Evolutionary conservation across 2,329 filamentous ascomycete genomes (phyloP).

Genomic region (Monilinia laxa): DNA sequence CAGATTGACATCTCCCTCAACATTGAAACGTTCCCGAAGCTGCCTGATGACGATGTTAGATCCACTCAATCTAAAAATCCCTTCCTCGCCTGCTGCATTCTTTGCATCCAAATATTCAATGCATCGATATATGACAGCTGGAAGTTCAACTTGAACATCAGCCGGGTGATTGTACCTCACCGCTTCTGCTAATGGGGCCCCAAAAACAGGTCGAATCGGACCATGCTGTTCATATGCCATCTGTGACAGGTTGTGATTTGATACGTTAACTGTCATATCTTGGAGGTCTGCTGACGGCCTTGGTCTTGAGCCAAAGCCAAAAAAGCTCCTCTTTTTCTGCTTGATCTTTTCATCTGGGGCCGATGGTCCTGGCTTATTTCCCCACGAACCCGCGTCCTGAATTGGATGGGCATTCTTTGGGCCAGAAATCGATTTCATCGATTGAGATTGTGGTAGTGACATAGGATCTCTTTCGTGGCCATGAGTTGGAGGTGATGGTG

Average conservation of each 20-base stretch:
- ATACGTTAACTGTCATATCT: constrained; percentile 53
- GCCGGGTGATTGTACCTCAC: constrained; percentile 75
- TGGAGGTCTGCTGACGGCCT: constrained; percentile 58
- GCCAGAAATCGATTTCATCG: constrained; percentile 67
- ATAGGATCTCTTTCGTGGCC: constrained; percentile 37
- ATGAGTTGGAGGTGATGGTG: constrained; percentile 38
- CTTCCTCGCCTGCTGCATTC: constrained; percentile 81
- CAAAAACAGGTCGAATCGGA: constrained; percentile 73
- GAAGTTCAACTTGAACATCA: constrained; percentile 73
- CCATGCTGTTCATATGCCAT: constrained; percentile 49
- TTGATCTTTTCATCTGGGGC: constrained; percentile 70
- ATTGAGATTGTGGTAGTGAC: constrained; percentile 38
- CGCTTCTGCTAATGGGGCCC: constrained; percentile 79
- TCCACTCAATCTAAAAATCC: constrained; percentile 95
- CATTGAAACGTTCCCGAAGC: constrained; percentile 89
- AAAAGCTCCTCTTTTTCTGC: constrained; percentile 74
- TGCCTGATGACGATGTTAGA: constrained; percentile 92
- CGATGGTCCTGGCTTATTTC: constrained; percentile 64
- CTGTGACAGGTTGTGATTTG: constrained; percentile 46
- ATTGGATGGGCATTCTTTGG: constrained; percentile 84
- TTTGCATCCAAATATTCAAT: constrained; percentile 88
- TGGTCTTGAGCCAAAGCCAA: constrained; percentile 65
- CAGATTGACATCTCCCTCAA: constrained; percentile 86
- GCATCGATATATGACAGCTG: constrained; percentile 91
- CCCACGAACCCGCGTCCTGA: constrained; percentile 79